phyloP scores from a whole-genome alignment of 2,329 filamentous ascomycete species.

The Talaromyces sp. region DNA sequence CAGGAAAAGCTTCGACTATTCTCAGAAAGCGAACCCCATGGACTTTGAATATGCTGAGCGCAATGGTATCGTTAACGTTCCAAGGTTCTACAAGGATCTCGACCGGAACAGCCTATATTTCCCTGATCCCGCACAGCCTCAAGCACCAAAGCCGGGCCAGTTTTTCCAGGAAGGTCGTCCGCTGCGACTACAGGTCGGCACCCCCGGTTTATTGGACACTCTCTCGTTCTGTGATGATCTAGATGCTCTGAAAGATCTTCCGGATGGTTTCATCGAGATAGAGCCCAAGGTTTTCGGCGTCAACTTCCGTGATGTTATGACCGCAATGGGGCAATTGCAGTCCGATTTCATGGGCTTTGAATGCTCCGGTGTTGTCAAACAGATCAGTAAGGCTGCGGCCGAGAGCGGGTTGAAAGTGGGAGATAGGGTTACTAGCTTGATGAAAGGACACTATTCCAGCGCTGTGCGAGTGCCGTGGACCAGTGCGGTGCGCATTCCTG shows the following conservation, averaged over 20 bases:
- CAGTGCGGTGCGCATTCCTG: not conserved
- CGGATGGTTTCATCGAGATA: conserved; percentile 17
- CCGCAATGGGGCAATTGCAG: not conserved
- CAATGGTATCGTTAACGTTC: not conserved
- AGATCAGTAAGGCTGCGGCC: not conserved
- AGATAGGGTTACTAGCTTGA: not conserved
- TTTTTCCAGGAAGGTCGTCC: conserved; percentile 15
- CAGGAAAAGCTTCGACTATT: not conserved
- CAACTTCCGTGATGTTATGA: not conserved
- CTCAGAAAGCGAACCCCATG: not conserved
- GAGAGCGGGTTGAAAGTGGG: not conserved
- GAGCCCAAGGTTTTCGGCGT: conserved; percentile 20
- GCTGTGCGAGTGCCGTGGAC: not conserved
- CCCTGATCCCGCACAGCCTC: not conserved
- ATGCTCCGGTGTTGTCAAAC: not conserved
- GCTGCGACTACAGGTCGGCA: not conserved
- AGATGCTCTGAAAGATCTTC: not conserved
- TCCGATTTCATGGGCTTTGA: not conserved
- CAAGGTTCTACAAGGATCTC: not conserved
- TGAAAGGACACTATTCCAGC: not conserved
- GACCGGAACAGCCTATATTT: not conserved
- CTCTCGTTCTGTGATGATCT: not conserved
- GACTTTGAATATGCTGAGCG: not conserved
- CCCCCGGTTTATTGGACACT: not conserved
- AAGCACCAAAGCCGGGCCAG: not conserved